Evolutionary conservation across 495 filamentous ascomycete genomes (phyloP), one percentile per base, ranked within the genome.

Genomic region (Wilcoxina mikolae): DNA sequence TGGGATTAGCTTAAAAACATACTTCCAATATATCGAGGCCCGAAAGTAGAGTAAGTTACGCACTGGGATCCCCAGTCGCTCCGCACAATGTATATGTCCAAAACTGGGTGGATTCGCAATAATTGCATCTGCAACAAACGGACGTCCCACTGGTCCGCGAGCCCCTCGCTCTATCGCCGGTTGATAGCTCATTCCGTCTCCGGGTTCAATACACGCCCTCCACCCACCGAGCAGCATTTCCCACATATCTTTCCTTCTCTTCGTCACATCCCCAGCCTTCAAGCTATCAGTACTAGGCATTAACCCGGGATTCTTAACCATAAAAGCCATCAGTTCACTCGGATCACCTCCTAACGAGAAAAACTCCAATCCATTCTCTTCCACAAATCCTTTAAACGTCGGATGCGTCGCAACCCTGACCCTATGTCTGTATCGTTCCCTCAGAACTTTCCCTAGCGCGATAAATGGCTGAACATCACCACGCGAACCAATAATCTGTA

Each of bases 381-480:
- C 59, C n/a, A 86, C 79, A 57, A 85, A 84, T 9, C 76, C 67
- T 51, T 77, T 74, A 58, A 86, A 86, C 0, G 75, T 78, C 0
- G 77, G 72, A 55, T 86, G 83, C 0, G 82, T 84, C 0, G 83
- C 82, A 29, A 86, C 70, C 5, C 83, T 71, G 22, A 86, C 82
- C 9, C 81, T 71, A 62, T 86, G 82, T 0, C 80, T 77, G 46
- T 82, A 78, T 28, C 75, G 69, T 59, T 79, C 74, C 56, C 79
- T 79, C 17, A 88, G 69, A 2, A 82, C 71, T 65, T 81, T 79
- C 4, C 83, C 84, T 20, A 88, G 69, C 26, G 79, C 78, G 10
- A 88, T 67, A 49, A 87, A 88, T 0, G 84, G 84, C 60, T 88
- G 84, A 15, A 85, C 82, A 64, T 88, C 84, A 7, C 84, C 84